Evolutionary conservation across 208 protist species (phyloP), one percentile per base, ranked within the genome.

Genomic region (Spongospora subterranea): DNA sequence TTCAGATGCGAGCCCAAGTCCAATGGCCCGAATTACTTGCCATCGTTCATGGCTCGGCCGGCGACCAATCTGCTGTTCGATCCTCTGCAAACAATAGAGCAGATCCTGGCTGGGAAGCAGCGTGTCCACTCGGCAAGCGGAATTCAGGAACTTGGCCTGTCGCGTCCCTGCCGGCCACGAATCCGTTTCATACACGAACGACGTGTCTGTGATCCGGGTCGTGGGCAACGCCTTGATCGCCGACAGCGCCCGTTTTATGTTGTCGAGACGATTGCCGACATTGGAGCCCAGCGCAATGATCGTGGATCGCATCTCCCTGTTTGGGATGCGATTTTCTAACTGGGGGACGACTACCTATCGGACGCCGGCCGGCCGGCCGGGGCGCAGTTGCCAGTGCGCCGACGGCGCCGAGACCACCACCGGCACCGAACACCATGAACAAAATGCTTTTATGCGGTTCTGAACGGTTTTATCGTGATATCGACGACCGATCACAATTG

Each of bases 181-280:
- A 6, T 82, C 35, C 17, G 17, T 82, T 20, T 82, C 71, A n/a
- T 82, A 82, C 35, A 82, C 17, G 71, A 82, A 82, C 71, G 71
- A 82, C 17, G 35, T 82, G 17, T 6, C 71, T n/a, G 6, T 82
- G 35, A 82, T 13, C 71, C 11, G 17, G 17, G 71, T 82, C 71
- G 71, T 82, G 17, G 71, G 71, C 71, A 82, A 43, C 17, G 71
- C 71, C 11, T 35, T 43, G 17, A 82, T 6, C 17, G 71, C 71
- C 17, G 17, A 17, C 71, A 82, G 71, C 40, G 71, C 71, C 71
- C 17, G 13, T 6, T 35, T 6, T 6, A 82, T 82, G 35, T 35
- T 43, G n/a, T 6, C 35, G 40, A 35, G 11, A 6, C 71, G 71
- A 35, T 35, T 43, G 35, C 71, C 71, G 71, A 82, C 17, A 82